Conservation (phyloP, 2,329 filamentous ascomycete genomes). For the Lomentospora prolificans region DNA sequence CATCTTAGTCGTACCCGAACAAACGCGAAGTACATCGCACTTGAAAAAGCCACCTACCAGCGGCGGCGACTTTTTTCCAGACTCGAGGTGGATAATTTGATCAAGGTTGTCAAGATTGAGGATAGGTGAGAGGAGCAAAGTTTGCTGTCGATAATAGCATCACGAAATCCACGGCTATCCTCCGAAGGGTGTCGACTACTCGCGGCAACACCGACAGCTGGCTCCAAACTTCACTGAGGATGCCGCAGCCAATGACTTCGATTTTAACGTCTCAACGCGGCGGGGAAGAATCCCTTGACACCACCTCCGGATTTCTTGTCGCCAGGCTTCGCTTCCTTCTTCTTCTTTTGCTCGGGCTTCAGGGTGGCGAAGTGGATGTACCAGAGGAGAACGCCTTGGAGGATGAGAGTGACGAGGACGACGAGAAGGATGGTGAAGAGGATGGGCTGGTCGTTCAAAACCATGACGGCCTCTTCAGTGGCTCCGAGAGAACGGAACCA, state of each 20-base stretch:
- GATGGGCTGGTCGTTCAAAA: constrained; percentile 50
- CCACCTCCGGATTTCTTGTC: constrained; percentile 17
- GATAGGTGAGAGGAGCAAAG: no score
- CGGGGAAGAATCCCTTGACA: neutral
- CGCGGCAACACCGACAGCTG: no score
- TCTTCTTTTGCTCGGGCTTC: constrained; percentile 52
- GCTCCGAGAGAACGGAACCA: constrained; percentile 48
- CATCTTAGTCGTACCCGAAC: neutral
- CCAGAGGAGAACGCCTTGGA: constrained; percentile 39
- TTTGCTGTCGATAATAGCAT: no score
- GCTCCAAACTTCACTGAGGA: no score
- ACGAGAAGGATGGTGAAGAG: constrained; percentile 48
- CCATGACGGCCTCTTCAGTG: constrained; percentile 46
- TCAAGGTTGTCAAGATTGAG: no score
- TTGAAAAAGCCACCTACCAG: neutral
- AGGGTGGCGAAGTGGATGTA: constrained; percentile 50
- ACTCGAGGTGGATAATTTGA: no score
- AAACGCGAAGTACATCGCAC: neutral
- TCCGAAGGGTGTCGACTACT: neutral
- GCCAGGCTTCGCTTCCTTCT: constrained; percentile 27
- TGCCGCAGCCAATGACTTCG: no score
- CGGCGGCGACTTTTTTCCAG: neutral
- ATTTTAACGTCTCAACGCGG: constrained; percentile 3
- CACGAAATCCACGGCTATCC: neutral
- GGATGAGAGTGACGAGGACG: constrained; percentile 38